Evolutionary conservation across 2,329 filamentous ascomycete species (phyloP), one percentile per base, ranked within the genome.

Genomic region (Myriosclerotinia curreyana): DNA sequence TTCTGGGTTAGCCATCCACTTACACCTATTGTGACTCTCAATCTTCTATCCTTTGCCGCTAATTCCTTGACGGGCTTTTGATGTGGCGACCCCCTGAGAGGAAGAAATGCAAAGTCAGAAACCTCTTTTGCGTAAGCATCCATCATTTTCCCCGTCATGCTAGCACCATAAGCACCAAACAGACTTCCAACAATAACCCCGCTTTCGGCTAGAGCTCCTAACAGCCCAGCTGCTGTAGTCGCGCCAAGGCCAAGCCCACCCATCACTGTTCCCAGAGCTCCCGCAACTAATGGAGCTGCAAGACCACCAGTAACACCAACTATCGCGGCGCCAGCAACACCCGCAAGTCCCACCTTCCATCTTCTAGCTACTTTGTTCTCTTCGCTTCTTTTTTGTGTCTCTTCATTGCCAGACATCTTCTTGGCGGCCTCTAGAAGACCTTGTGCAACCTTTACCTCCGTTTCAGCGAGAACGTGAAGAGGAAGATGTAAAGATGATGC

Each of bases 281-380:
- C 63, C 8, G 63, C 63, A 3, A 65, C 83, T 2, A 98, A 80
- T 0, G 92, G 88, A 1, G 89, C 86, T 11, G 91, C 89, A 12
- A 97, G 83, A 40, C 89, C 89, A 36, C 89, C 89, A 0, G 88
- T 90, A 5, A 90, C 82, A 12, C 87, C 87, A 44, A 92, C 88
- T 1, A 92, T 77, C 0, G 84, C 85, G n/a, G 94, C 94, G 14
- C 94, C 94, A 0, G 91, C 92, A 0, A 96, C 91, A 11, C 90
- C 91, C 0, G 93, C 94, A 34, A 97, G 80, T 0, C 93, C 92
- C 25, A 97, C 92, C 74, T 96, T 97, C 91, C 91, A 96, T 74
- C 89, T 89, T 11, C 92, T 81, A 25, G 85, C 81, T 11, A 83
- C 78, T 69, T 90, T 86, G 62, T 89, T 90, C 65, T 90, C 83